Evolutionary conservation across 2,329 filamentous ascomycete species (phyloP), one percentile per base, ranked within the genome.

Genomic region (Lomentospora prolificans): DNA sequence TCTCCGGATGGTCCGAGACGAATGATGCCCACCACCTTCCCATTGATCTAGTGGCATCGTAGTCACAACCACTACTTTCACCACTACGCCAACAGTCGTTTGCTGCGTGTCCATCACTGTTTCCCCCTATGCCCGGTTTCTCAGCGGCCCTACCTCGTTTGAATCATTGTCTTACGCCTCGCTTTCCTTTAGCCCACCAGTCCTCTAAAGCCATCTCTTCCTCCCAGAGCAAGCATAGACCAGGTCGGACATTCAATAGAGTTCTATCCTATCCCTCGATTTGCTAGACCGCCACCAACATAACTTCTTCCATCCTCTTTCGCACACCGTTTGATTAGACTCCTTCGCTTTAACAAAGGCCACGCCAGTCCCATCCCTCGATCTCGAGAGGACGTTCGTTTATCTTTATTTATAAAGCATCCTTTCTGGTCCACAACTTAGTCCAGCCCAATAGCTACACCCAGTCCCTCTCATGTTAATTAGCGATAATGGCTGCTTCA

Each of bases 371-470:
- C 12, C 30, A 6, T 12, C 30, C 30, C 30, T 33, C 30, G 30
- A 12, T 6, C 7, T 33, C 12, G 30, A 12, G 6, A 7, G 7
- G 30, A 33, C 30, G 30, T 12, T 33, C 30, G 12, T 33, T 33
- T 33, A 33, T 33, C 30, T 33, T 12, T 33, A 33, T 7, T 33
- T 33, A 33, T 33, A 33, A n/a, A n/a, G n/a, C n/a, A n/a, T n/a
- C n/a, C n/a, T n/a, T n/a, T n/a, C n/a, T 12, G 55, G 51, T 9
- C 50, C 54, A 30, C 3, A 53, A 57, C 22, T 56, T 44, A 12
- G 30, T 33, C 12, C 30, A 7, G 30, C 30, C 30, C 12, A 6
- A 7, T 33, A 12, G 30, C 12, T 33, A 7, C 12, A 6, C 12
- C 12, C 30, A 9, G 14, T 14, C n/a, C 14, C 19, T n/a, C 25